Base-by-base conservation (phyloP, 805 yeast genomes). In the Yamadazyma philogaea region DNA sequence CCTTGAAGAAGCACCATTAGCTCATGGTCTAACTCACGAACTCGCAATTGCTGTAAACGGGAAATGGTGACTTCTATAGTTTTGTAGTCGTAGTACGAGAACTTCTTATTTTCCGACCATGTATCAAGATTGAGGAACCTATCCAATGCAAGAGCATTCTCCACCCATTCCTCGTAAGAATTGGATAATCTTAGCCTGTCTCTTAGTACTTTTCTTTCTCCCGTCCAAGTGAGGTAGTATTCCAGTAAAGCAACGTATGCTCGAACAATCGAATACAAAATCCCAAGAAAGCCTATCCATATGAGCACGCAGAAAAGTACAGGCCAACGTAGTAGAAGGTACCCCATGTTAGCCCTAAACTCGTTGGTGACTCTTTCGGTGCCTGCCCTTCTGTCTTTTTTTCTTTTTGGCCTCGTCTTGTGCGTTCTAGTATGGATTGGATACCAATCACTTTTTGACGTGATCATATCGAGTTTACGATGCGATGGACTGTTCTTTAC, bases 31-130 rank as follows among this genome's bases (percentile, higher is more conserved):
- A 63, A 51, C 2, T 61, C 55, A 3, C 56, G 52, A 16, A 49
- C 48, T 19, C 77, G 60, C 27, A 72, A 55, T 2, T 50, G 48
- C 30, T 59, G 52, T 39, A 84, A 57, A 42, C 74, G 68, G 11
- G 54, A 46, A 5, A 76, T 68, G 0, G 82, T 74, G 35, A 75
- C 62, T 34, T 68, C 59, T 7, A 86, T 62, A 0, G 87, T 80
- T 30, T 70, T 73, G 60, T 77, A 81, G 57, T 85, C 91, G 56
- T 85, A 85, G 56, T 79, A 82, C 18, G 79, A 77, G 49, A 82
- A 82, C 43, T 68, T 65, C 17, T 82, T 81, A 46, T 78, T 79
- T 7, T 61, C 53, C 35, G 77, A 74, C 95, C 95, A 85, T 35
- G 71, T 66, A 47, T 78, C 78, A n/a, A 81, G 61, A 5, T 81